phyloP scores from a whole-genome alignment of 495 filamentous ascomycete genomes.

The Hyaloscypha variabilis region DNA sequence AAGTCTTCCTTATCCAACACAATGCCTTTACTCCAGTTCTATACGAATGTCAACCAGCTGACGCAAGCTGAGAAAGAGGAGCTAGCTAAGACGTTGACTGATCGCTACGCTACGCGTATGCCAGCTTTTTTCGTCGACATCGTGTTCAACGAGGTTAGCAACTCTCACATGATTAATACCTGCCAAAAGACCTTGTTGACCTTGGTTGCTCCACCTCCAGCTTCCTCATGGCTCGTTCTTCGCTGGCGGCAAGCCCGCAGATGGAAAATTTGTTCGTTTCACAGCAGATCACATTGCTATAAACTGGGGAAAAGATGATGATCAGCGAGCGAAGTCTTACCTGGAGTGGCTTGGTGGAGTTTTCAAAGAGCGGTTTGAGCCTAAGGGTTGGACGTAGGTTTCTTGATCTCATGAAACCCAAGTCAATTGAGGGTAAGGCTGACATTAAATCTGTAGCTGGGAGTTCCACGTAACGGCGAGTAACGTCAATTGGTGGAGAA shows the following conservation, averaged over 20 bases:
- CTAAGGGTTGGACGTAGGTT: constrained; percentile 26
- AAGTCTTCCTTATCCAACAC: no score
- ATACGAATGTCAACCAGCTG: constrained; percentile 12
- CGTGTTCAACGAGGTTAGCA: constrained; percentile 25
- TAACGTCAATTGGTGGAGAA: constrained; percentile 19
- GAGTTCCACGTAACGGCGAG: constrained; percentile 24
- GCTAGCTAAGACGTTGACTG: constrained; percentile 14
- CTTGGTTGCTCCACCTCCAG: background rate
- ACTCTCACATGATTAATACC: no score
- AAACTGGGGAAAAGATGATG: constrained; percentile 16
- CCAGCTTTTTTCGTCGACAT: constrained; percentile 28
- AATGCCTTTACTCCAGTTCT: constrained; percentile 29
- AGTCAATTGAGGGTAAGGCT: background rate
- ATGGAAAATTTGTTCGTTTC: constrained; percentile 26
- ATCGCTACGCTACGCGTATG: constrained; percentile 12
- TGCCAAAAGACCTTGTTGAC: no score
- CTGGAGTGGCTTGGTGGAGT: constrained; percentile 20
- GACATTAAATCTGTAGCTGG: constrained; percentile 12
- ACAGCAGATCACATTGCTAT: constrained; percentile 27
- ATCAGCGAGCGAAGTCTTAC: constrained; percentile 9
- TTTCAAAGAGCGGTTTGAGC: constrained; percentile 21
- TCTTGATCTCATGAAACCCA: background rate
- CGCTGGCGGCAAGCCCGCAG: constrained; percentile 13
- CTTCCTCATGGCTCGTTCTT: constrained; percentile 18
- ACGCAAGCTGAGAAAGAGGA: constrained; percentile 18